Base-by-base conservation (phyloP, 2,329 filamentous ascomycete species). In the Cercospora zeina region DNA sequence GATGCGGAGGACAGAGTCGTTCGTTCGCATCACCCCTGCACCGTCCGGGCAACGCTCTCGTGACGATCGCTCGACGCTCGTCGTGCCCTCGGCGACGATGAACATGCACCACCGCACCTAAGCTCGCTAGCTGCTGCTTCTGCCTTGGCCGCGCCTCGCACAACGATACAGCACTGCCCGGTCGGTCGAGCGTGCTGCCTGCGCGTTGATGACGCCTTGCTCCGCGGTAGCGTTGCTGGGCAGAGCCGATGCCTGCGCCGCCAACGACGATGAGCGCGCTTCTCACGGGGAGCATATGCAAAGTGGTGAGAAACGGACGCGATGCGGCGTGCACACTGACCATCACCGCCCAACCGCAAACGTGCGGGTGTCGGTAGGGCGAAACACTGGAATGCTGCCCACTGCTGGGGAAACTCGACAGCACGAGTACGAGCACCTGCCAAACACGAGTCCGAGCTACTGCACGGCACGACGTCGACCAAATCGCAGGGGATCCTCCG, bases 341-440 rank as follows among this genome's bases (percentile, higher is more conserved):
- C 39, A 45, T 16, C 39, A 45, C 39, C 39, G 39, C 39, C 39
- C 39, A 45, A 45, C 24, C 24, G 24, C 24, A 6, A 45, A 42
- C 21, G 57, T 59, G 27, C 24, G 14, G 19, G 36, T 50, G 24
- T 16, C 34, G 45, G 16, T 27, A 45, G 19, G 37, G 19, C 49
- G 47, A 62, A 65, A 65, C 63, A 45, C 51, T 24, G 54, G 60
- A 65, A 65, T 65, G 63, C 61, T 36, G 39, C 53, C n/a, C 19
- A 11, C 27, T 9, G 13, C 47, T 24, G 14, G 9, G 39, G 39
- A 47, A 58, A 31, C 47, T 31, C 27, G 47, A 16, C 30, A 16
- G n/a, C 39, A 16, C 39, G 39, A 45, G 39, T 45, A 45, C 39
- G 39, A 45, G 39, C 19, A 21, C 16, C 19, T 45, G 39, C 39